Base-by-base conservation (phyloP, 768 basidiomycete genomes). In the Pleurotus tuoliensis region DNA sequence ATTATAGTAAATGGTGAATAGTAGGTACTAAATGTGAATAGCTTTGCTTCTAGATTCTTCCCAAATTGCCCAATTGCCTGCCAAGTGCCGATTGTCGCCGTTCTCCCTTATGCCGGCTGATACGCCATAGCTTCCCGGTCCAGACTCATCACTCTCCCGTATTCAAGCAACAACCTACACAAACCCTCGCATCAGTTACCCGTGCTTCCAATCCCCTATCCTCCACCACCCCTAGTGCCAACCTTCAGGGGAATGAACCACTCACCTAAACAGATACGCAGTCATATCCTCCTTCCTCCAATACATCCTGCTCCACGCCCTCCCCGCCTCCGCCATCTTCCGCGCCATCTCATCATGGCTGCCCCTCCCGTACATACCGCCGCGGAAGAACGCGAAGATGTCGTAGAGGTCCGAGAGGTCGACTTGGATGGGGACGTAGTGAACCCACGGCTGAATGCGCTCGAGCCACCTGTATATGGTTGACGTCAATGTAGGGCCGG, bases 401-500 rank as follows among this genome's bases (percentile, higher is more conserved):
- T 90, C 88, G 66, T 84, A 79, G 8, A 90, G 62, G 66, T 88
- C 86, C 0, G 77, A 73, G 22, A 82, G 79, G 59, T 85, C 82
- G 0, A 83, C 65, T 57, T 82, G 78, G 3, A 88, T 69, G 3
- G 87, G 87, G 0, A 88, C 78, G 61, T 87, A 88, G 63, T 88
- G 86, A 1, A 87, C 78, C 86, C 86, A 88, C 0, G 86, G 82
- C 53, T 77, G 78, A 47, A 81, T 71, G 18, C 82, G 76, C 40
- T 83, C 81, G 9, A 69, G 69, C 61, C 72, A 83, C 82, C 81
- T 82, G 30, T 34, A 9, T 9, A 11, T 34, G 2, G 8, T 47
- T 20, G 44, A 12, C 44, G 24, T 40, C n/a, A 18, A 30, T 11
- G 5, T 24, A 43, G 20, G 27, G 27, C 52, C 24, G 11, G 49